Evolutionary conservation across 495 filamentous ascomycete species (phyloP).

Genomic region (Neurospora terricola): DNA sequence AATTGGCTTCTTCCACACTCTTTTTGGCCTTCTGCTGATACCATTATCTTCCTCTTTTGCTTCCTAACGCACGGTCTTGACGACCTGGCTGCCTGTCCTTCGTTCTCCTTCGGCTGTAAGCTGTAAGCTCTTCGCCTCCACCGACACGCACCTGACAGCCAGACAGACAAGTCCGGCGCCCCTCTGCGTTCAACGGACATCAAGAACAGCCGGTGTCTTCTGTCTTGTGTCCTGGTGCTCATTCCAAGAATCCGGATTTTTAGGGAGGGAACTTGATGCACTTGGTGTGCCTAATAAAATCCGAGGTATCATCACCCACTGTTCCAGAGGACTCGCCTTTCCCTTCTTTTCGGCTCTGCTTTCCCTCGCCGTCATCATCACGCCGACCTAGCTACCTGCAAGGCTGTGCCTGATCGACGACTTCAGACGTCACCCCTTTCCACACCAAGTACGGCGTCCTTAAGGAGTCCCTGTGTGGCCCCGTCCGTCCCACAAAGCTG

Average conservation of each 20-base stretch:
- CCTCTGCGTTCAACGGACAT: not conserved
- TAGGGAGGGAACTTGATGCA: not conserved
- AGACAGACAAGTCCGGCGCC: not conserved
- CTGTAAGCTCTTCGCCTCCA: not conserved
- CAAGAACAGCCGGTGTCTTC: not conserved
- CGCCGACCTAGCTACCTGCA: constrained; percentile 4
- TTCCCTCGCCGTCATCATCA: not conserved
- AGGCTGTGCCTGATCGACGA: constrained; percentile 25
- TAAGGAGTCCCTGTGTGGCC: constrained; percentile 3
- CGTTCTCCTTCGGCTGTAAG: not conserved
- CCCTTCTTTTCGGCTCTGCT: not conserved
- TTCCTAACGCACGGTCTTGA: constrained; percentile 14
- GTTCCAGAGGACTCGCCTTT: constrained; percentile 1
- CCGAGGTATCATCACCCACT: not conserved
- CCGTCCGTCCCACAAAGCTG: constrained; percentile 21
- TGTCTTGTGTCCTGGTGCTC: not conserved
- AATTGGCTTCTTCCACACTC: not conserved
- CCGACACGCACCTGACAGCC: not conserved
- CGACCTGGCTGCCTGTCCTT: constrained; percentile 10
- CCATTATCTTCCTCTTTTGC: not conserved
- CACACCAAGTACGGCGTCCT: constrained; percentile 1
- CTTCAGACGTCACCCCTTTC: constrained; percentile 19
- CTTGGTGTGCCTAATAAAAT: constrained; percentile 6
- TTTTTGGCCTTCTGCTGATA: not conserved
- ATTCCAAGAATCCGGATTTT: not conserved